Evolutionary conservation across 2,329 filamentous ascomycete genomes (phyloP), one percentile per base, ranked within the genome.

Genomic region (Fusarium xylarioides): DNA sequence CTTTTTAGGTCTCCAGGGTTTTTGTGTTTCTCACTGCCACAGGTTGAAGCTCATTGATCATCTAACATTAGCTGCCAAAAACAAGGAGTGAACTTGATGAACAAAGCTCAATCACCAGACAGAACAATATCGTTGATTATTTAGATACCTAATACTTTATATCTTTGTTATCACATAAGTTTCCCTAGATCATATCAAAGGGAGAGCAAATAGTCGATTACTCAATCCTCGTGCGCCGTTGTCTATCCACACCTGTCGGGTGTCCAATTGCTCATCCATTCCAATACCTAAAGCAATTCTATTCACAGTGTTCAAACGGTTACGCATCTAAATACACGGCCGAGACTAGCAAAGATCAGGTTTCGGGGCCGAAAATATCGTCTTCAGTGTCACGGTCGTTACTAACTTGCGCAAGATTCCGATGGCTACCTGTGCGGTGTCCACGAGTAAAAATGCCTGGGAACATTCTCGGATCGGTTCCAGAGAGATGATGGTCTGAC

Each of bases 401-500:
- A 37, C 68, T 70, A 11, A 68, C 68, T 58, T 79, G 76, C 16
- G 69, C 60, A 23, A 82, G 44, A 63, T 78, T 81, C 35, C 80
- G 77, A 35, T 78, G 74, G 60, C 86, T 87, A 47, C 82, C 83
- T 56, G 80, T 85, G 57, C 85, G 82, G 49, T 77, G 80, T 35
- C 85, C 85, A 61, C 87, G 82, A 21, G 86, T 85, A 49, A 94
- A 87, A 37, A 95, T 87, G 0, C 92, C 92, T 0, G 93, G 93
- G 73, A 94, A 93, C 70, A 94, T 90, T 70, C 86, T 88, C 16
- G 92, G 92, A 79, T 94, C 92, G 54, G 84, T 86, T 7, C 87
- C 89, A 18, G 85, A 88, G 16, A 90, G 78, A 73, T 89, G 85
- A 61, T 83, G 74, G 67, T 87, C 83, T 52, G 82, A 79, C 74